A percentile compares a stretch with the other conserved stretches of the same genome.
Conservation (phyloP, 2,329 filamentous ascomycete genomes). For the Cadophora malorum region DNA sequence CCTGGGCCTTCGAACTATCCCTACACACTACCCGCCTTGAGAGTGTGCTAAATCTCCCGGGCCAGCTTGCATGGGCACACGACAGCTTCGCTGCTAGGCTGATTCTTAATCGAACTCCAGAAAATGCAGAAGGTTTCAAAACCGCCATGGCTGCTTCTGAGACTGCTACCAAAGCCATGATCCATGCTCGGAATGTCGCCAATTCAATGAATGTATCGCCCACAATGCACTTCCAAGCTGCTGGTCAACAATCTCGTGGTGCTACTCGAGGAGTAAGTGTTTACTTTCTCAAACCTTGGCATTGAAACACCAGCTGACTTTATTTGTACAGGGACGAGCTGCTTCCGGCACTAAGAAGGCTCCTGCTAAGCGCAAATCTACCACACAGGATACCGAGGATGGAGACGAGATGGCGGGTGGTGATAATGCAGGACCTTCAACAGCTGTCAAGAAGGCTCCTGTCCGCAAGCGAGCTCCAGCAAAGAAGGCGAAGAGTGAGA, state of each 20-base stretch:
- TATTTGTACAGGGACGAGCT: neutral
- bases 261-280: constrained; percentile 1
- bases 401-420: constrained; percentile 2
- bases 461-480: neutral
- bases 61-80: neutral
- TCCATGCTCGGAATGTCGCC: neutral
- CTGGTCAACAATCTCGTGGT: neutral
- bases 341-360: neutral
- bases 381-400: neutral
- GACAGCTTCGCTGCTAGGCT: neutral
- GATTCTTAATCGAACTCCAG: neutral
- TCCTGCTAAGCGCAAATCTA: neutral
- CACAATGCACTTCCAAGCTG: neutral
- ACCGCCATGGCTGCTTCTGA: neutral
- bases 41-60: neutral
- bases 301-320: neutral
- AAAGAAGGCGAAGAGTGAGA: constrained; percentile 4
- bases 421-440: neutral
- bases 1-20: neutral
- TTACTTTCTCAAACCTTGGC: neutral
- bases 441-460: neutral
- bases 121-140: neutral
- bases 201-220: neutral
- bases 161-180: neutral
- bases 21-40: neutral